Evolutionary conservation across 148 eudicot genomes (phyloP), one percentile per base, ranked within the genome.

Genomic region (Diospyros lotus): DNA sequence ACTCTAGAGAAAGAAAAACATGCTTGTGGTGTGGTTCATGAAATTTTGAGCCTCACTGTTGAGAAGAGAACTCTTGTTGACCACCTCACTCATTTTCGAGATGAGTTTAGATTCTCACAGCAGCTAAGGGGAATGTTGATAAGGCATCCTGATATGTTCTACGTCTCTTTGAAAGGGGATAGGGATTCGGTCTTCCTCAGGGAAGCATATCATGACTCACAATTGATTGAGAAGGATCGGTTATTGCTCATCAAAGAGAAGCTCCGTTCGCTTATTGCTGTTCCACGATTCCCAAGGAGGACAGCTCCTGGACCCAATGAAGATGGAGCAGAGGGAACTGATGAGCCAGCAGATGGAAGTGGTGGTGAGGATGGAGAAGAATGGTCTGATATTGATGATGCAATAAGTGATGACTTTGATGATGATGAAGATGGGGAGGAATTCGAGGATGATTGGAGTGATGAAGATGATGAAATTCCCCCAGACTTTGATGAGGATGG

Each of bases 101-200:
- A 96, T 15, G 99, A 96, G 80, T 96, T 96, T 78, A 89, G 93
- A 78, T 96, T 96, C 84, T 93, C 99, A 71, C 99, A 96, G 84
- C 98, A 93, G 85, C 76, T 96, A 17, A 84, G 99, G 53, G 98
- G 98, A 72, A 93, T 96, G 99, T 68, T 96, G 82, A 89, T 96
- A 68, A 89, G 99, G 84, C 99, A 96, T 81, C 99, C 99, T 39
- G 99, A 96, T 82, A 81, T 93, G 98, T 96, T 96, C 76, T 96
- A 96, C 53, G 91, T 96, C 52, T 96, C 99, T 4, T 82, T 96
- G 74, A 96, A 96, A 79, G 99, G 99, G 64, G 93, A 88, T 12
- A 82, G 99, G 68, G 98, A 96, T 80, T 96, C 99, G 7, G 94
- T 96, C 69, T 96, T 96, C 78, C 95, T 96, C 55, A 89, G 98